phyloP scores from a whole-genome alignment of 2,329 filamentous ascomycete genomes.

The Didymellaceae sp. region DNA sequence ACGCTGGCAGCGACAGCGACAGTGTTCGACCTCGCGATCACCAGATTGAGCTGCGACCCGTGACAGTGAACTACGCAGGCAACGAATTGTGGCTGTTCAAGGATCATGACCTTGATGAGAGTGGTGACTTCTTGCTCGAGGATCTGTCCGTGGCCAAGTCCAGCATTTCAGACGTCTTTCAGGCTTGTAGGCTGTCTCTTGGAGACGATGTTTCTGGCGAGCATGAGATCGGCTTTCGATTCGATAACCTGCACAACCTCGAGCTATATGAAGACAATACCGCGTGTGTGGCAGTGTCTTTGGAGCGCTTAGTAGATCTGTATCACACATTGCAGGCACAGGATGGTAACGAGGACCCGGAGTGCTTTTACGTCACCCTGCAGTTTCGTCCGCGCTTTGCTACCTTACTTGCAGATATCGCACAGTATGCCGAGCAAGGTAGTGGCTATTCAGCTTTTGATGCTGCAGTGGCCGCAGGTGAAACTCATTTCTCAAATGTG shows the following conservation, averaged over 20 bases:
- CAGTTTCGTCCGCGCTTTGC: conserved; percentile 61
- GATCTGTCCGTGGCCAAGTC: conserved; percentile 32
- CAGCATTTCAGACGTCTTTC: conserved; percentile 61
- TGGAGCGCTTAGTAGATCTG: conserved; percentile 62
- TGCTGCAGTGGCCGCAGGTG: conserved; percentile 35
- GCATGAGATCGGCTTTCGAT: conserved; percentile 55
- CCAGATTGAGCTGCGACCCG: conserved; percentile 22
- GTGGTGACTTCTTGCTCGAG: conserved; percentile 40
- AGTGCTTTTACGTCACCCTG: conserved; percentile 65
- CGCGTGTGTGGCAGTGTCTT: conserved; percentile 35
- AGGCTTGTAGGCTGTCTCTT: conserved; percentile 61
- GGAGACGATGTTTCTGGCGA: conserved; percentile 62
- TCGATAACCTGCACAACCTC: conserved; percentile 49
- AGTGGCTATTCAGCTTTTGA: conserved; percentile 62
- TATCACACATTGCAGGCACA: conserved; percentile 66
- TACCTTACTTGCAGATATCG: conserved; percentile 60
- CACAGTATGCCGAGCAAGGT: conserved; percentile 61
- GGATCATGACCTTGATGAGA: conserved; percentile 36
- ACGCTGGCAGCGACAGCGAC: conserved; percentile 22
- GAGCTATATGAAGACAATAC: conserved; percentile 43
- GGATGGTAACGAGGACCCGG: conserved; percentile 60
- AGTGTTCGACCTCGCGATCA: conserved; percentile 18
- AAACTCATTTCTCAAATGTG: conserved; percentile 34
- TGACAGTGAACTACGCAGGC: conserved; percentile 40
- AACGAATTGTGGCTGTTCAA: conserved; percentile 43